Conservation (phyloP, 164 flowering plant species). For the Akebia trifoliata region DNA sequence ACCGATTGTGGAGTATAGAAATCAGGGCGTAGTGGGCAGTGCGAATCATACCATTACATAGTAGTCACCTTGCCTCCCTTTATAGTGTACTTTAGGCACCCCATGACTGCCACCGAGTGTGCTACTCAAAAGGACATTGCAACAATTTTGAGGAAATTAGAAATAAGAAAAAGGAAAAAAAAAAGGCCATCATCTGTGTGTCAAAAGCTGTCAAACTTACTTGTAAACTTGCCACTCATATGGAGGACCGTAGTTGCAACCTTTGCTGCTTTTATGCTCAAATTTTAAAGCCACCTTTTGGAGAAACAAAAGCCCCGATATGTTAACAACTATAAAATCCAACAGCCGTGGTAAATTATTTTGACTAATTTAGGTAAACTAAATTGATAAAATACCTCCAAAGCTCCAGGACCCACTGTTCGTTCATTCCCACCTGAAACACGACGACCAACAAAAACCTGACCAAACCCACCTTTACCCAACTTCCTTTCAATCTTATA, state of each 20-base stretch:
- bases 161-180: neutral
- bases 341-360: neutral
- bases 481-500: conserved; percentile 81
- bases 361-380: neutral
- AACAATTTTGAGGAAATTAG: neutral
- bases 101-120: conserved; percentile 83
- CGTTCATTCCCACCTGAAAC: conserved; percentile 63
- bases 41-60: conserved; percentile 63
- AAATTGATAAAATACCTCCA: conserved; percentile 44
- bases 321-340: neutral
- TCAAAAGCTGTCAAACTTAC: conserved; percentile 29
- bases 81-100: conserved; percentile 76
- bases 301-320: neutral
- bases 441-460: conserved; percentile 95
- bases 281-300: conserved; percentile 78
- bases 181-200: neutral
- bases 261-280: conserved; percentile 88
- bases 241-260: conserved; percentile 86
- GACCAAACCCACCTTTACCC: conserved; percentile 97
- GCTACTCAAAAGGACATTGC: conserved; percentile 26
- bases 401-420: conserved; percentile 47
- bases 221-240: conserved; percentile 94
- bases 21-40: no score
- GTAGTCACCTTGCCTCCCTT: conserved; percentile 85
- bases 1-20: no score